Evolutionary conservation across 768 basidiomycete genomes (phyloP).

Genomic region (Tulasnella sp.): DNA sequence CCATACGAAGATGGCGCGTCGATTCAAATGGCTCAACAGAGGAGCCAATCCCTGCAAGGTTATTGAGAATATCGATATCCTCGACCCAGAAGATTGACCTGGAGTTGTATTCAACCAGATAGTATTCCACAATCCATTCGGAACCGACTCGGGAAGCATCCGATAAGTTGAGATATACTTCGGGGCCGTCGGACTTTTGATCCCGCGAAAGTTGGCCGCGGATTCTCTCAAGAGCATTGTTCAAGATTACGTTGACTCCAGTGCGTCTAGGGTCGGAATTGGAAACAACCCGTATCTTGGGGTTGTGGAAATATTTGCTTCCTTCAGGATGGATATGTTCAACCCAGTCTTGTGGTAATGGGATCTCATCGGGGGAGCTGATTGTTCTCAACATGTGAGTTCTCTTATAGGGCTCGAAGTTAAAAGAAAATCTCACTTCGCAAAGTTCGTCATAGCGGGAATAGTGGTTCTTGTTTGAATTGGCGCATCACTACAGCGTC

Average conservation of each 20-base stretch:
- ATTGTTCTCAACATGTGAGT: not conserved
- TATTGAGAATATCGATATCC: not conserved
- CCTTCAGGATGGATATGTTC: not conserved
- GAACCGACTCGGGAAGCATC: not conserved
- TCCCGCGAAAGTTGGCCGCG: not conserved
- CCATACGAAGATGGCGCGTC: not conserved
- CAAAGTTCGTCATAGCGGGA: not conserved
- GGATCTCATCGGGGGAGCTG: not conserved
- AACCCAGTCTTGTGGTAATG: not conserved
- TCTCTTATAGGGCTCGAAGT: not conserved
- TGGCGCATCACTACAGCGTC: not conserved
- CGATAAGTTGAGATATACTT: not conserved
- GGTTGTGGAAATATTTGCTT: not conserved
- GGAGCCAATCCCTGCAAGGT: not conserved
- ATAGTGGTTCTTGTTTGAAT: not conserved
- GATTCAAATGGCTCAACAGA: not conserved
- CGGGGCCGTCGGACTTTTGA: not conserved
- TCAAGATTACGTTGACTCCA: not conserved
- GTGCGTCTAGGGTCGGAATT: not conserved
- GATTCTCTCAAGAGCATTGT: not conserved
- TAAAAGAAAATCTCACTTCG: not conserved
- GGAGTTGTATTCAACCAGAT: not conserved
- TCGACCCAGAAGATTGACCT: slow-evolving; percentile 6
- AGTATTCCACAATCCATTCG: not conserved
- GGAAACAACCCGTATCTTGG: not conserved